Base-by-base conservation (phyloP, 176 grass and related monocot species). In the Aegilops bicornis region DNA sequence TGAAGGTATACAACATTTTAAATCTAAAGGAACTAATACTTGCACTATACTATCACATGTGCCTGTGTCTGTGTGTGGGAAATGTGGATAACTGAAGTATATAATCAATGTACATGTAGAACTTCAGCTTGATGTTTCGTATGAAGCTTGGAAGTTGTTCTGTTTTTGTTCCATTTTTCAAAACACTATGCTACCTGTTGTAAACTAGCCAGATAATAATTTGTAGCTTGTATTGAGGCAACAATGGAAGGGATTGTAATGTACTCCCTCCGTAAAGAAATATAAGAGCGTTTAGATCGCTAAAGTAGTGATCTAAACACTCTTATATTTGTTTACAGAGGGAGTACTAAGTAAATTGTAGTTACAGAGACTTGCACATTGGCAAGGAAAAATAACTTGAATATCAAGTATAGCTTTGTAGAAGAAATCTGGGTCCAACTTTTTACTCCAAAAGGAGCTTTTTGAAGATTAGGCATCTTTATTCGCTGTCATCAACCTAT, bases 1-100 rank as follows among this genome's bases (percentile, higher is more conserved):
- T 85, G 90, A 85, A 85, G 86, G 82, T 91, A 91, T 88, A 88
- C 86, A 85, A 72, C 79, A 88, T 81, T 85, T 85, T 82, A 88
- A 78, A 78, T 82, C 86, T 64, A 91, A 85, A 91, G 82, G 82
- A 88, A 64, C 77, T 67, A 65, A 89, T 85, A 80, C 82, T 80
- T 79, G 32, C 15, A 81, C 82, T 83, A 86, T 64, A 35, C 80
- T 19, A 82, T 86, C 79, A 39, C 29, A 88, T 81, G 48, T 58
- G 23, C 63, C 30, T 64, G 54, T 72, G 30, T 81, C 31, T 81
- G 11, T 84, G 54, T 83, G 48, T 75, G 19, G 73, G 40, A 12
- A 69, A 25, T 91, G 91, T 93, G 91, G 73, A 93, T 90, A 82
- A 73, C 61, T 73, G 81, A 88, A 72, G 88, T 90, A 87, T 83